Evolutionary conservation across 2,329 filamentous ascomycete species (phyloP).

Genomic region (Penicillium glabrum): DNA sequence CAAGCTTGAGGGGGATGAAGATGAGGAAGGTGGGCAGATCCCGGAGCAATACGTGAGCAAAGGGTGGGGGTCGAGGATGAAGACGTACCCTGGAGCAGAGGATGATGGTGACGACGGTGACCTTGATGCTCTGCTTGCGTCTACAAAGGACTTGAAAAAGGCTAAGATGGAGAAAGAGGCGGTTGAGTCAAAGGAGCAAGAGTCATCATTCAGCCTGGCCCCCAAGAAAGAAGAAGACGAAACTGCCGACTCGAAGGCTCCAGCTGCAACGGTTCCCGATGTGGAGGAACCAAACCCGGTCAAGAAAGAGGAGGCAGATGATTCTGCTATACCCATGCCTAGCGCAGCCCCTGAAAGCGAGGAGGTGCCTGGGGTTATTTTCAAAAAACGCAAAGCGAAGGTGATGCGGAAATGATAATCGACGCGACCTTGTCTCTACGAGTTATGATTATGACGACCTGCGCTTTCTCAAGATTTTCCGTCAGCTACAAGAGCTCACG

Average conservation of each 20-base stretch:
- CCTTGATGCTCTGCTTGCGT: conserved; percentile 45
- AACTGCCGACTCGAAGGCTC: conserved; percentile 2
- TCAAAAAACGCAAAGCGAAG: conserved; percentile 53
- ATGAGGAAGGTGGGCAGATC: conserved; percentile 37
- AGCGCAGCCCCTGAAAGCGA: conserved; percentile 18
- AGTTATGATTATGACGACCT: not conserved
- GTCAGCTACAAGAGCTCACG: not conserved
- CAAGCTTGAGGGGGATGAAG: conserved; percentile 45
- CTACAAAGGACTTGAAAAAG: conserved; percentile 41
- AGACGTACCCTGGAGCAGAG: conserved; percentile 40
- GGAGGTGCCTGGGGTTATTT: conserved; percentile 38
- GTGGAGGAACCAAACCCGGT: conserved; percentile 15
- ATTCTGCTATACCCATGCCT: not conserved
- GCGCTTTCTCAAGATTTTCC: not conserved
- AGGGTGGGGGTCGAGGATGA: conserved; percentile 46
- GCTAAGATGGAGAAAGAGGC: conserved; percentile 20
- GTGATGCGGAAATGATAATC: conserved; percentile 19
- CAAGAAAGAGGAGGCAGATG: conserved; percentile 30
- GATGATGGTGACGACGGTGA: conserved; percentile 34
- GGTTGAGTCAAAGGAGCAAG: conserved; percentile 13
- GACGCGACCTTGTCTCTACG: not conserved
- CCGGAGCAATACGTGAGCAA: conserved; percentile 36
- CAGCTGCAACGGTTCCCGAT: not conserved
- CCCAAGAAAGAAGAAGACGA: conserved; percentile 20
- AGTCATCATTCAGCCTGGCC: conserved; percentile 8